A percentile compares a stretch with the other conserved stretches of the same genome.
Conservation (phyloP, 2,329 filamentous ascomycete species). For the Hypoxylon sp. region DNA sequence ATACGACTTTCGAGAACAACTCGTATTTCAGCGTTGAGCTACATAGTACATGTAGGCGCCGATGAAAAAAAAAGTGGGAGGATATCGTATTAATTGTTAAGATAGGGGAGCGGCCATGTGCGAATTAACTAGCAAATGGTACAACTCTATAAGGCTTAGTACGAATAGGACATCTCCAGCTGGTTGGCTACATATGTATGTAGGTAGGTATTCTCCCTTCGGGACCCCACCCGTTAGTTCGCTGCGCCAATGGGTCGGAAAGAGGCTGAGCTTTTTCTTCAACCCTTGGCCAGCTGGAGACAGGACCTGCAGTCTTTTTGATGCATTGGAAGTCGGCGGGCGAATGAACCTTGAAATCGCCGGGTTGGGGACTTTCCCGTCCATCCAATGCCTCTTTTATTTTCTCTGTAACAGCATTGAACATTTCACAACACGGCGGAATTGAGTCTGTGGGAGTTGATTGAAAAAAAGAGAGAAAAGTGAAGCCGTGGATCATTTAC, state of each 20-base stretch:
- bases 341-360: slow-evolving; percentile 26
- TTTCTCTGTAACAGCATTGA: slow-evolving; percentile 24
- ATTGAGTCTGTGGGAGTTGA: slow-evolving; percentile 10
- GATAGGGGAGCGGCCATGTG: slow-evolving; percentile 3
- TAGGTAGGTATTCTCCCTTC: slow-evolving; percentile 12
- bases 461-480: not conserved
- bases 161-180: slow-evolving; percentile 19
- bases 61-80: slow-evolving; percentile 5
- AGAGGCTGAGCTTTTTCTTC: slow-evolving; percentile 43
- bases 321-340: slow-evolving; percentile 32
- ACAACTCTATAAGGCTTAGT: slow-evolving; percentile 41
- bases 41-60: not conserved
- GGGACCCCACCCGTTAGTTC: slow-evolving; percentile 17
- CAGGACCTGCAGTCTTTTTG: slow-evolving; percentile 4
- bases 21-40: slow-evolving; percentile 34
- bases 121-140: slow-evolving; percentile 28
- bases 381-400: slow-evolving; percentile 18
- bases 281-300: slow-evolving; percentile 29
- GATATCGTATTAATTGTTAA: slow-evolving; percentile 33
- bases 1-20: slow-evolving; percentile 19
- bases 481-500: slow-evolving; percentile 21
- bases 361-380: slow-evolving; percentile 26
- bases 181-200: no score
- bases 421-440: slow-evolving; percentile 5
- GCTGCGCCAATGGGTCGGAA: slow-evolving; percentile 28